A percentile compares a stretch with the other conserved stretches of the same genome.
Conservation (phyloP, 1,284 basidiomycete species). For the Abortiporus biennis region DNA sequence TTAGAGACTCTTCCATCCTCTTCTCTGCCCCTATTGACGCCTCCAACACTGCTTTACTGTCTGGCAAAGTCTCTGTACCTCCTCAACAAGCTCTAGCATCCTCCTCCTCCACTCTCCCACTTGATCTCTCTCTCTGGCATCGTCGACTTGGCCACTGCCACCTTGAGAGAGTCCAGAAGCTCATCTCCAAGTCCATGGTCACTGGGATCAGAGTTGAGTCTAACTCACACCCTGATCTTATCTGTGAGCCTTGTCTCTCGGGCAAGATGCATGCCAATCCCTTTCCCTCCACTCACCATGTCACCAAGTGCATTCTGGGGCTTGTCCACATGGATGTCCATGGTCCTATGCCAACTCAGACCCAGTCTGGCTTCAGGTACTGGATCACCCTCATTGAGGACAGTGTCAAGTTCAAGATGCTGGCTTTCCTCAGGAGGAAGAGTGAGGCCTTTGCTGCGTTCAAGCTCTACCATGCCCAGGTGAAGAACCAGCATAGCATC, state of each 20-base stretch:
- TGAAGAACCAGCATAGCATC: slow-evolving; percentile 17
- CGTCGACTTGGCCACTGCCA: slow-evolving; percentile 12
- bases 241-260: slow-evolving; percentile 18
- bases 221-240: slow-evolving; percentile 13
- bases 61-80: slow-evolving; percentile 15
- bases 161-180: neutral
- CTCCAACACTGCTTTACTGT: slow-evolving; percentile 13
- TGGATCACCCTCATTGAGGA: slow-evolving; percentile 32
- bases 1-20: slow-evolving; percentile 5
- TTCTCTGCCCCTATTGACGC: slow-evolving; percentile 13
- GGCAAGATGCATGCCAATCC: slow-evolving; percentile 15
- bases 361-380: slow-evolving; percentile 23
- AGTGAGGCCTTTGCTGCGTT: slow-evolving; percentile 15
- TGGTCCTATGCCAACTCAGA: slow-evolving; percentile 22
- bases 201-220: slow-evolving; percentile 9
- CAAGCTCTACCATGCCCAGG: slow-evolving; percentile 13
- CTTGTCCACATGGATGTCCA: slow-evolving; percentile 31
- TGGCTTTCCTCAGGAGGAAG: slow-evolving; percentile 16
- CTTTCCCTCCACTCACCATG: slow-evolving; percentile 16
- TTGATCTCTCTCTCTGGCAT: slow-evolving; percentile 14
- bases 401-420: slow-evolving; percentile 14
- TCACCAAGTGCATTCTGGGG: slow-evolving; percentile 16
- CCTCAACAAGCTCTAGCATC: neutral
- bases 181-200: slow-evolving; percentile 3
- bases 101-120: slow-evolving; percentile 9